Base-by-base conservation (phyloP, 2,329 filamentous ascomycete genomes). In the Fusarium mangiferae region DNA sequence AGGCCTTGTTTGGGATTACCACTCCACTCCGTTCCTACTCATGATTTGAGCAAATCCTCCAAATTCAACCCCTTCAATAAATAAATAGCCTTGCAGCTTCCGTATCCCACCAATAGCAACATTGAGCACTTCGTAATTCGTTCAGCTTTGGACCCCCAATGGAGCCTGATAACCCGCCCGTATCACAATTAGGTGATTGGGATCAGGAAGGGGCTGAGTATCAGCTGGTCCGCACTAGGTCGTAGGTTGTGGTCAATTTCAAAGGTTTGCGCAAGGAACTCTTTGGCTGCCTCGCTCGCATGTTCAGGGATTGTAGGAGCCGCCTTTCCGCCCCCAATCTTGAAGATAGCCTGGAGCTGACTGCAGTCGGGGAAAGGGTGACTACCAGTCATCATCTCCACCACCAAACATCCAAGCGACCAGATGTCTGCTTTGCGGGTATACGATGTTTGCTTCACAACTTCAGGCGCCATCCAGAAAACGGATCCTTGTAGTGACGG, bases 401-500 rank as follows among this genome's bases (percentile, higher is more conserved):
- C 96, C 20, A 99, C 94, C 58, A 99, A 87, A 82, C 96, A 99
- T 39, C 96, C 96, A 30, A 99, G 89, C 51, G 94, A 98, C 96
- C 96, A 99, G 77, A 99, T 99, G 80, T 99, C 96, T 20, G 96
- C 96, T 85, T 98, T 98, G 84, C 96, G 94, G 10, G 96, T 98
- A 84, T 99, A 98, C 11, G 95, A 95, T 7, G 96, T 98, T 84
- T 98, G 96, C 79, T 96, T 96, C 72, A 99, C 96, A 26, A 99
- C 96, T 85, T 99, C 96, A 14, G 96, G 96, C 2, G 96, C 96
- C 96, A 99, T 99, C 96, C 96, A 99, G 85, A 98, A 99, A 59
- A 99, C 96, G 33, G 95, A 98, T 20, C 96, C 96, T 82, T 99
- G 96, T 7, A 99, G 89, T 4, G 96, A 98, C 6, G 91, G 90